Percentiles rank a stretch among this genome's conserved stretches.
Conservation (phyloP, 2,329 filamentous ascomycete species). For the Colletotrichum incanum region DNA sequence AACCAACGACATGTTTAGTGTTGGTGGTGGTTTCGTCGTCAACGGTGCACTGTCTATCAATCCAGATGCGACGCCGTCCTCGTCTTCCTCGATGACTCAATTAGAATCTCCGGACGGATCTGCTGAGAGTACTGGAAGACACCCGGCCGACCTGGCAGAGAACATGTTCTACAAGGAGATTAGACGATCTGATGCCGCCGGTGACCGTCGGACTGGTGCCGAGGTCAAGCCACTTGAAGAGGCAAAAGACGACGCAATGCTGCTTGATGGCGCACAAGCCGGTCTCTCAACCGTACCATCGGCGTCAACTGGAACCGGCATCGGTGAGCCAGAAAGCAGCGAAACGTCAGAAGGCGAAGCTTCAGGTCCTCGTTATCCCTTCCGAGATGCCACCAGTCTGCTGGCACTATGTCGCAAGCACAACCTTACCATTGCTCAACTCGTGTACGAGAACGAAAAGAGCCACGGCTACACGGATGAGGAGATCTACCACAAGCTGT, state of each 20-base stretch:
- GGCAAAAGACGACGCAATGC: slow-evolving; percentile 27
- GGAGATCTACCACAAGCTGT: slow-evolving; percentile 63
- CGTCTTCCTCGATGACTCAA: slow-evolving; percentile 41
- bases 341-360: slow-evolving; percentile 40
- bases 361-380: slow-evolving; percentile 59
- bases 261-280: slow-evolving; percentile 12
- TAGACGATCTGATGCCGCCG: slow-evolving; percentile 61
- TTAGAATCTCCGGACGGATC: slow-evolving; percentile 43
- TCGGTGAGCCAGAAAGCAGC: slow-evolving; percentile 26
- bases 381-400: slow-evolving; percentile 63
- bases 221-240: slow-evolving; percentile 57
- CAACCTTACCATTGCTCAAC: slow-evolving; percentile 66
- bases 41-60: slow-evolving; percentile 64
- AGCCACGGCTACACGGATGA: slow-evolving; percentile 66
- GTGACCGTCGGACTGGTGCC: slow-evolving; percentile 60
- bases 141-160: slow-evolving; percentile 65
- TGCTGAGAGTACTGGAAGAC: slow-evolving; percentile 43
- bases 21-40: slow-evolving; percentile 68
- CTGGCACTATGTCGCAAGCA: slow-evolving; percentile 64
- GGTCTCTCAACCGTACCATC: slow-evolving; percentile 15
- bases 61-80: slow-evolving; percentile 45
- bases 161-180: slow-evolving; percentile 69
- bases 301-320: neutral
- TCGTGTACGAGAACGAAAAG: slow-evolving; percentile 69
- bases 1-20: slow-evolving; percentile 67